These are phyloP conservation scores for Suillus sp. DNA, from an alignment of 768 basidiomycete genomes.

Conservation along the genomic window DNA sequence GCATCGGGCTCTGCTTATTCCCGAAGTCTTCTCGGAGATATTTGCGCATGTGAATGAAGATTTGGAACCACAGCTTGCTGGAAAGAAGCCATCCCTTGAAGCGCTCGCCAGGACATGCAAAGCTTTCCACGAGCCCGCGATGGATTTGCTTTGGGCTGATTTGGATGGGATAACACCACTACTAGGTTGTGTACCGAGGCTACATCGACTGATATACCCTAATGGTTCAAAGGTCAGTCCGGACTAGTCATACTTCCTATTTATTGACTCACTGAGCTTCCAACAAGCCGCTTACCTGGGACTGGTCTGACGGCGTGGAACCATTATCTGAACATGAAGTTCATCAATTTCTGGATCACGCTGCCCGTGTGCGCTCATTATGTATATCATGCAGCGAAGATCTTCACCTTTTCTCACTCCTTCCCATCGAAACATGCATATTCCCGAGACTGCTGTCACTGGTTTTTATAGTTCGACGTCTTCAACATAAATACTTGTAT, in stretches of 20 bases:
- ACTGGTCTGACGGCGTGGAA: background rate
- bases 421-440: slow-evolving; percentile 1
- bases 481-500: background rate
- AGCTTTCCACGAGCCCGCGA: background rate
- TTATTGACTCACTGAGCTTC: background rate
- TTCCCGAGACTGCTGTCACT: background rate
- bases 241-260: background rate
- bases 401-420: background rate
- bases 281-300: background rate
- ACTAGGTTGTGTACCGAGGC: background rate
- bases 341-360: background rate
- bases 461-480: background rate
- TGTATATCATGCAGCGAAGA: background rate
- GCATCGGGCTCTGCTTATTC: slow-evolving; percentile 1
- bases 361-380: background rate
- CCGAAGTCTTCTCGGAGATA: background rate
- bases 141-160: slow-evolving; percentile 1
- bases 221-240: background rate
- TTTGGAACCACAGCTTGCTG: background rate
- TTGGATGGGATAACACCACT: background rate
- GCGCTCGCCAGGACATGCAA: slow-evolving; percentile 1
- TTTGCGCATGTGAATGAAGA: background rate
- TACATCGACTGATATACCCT: background rate
- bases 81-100: background rate
- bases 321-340: background rate